Conservation (phyloP, 2,329 filamentous ascomycete species). For the Neobulgaria alba region DNA sequence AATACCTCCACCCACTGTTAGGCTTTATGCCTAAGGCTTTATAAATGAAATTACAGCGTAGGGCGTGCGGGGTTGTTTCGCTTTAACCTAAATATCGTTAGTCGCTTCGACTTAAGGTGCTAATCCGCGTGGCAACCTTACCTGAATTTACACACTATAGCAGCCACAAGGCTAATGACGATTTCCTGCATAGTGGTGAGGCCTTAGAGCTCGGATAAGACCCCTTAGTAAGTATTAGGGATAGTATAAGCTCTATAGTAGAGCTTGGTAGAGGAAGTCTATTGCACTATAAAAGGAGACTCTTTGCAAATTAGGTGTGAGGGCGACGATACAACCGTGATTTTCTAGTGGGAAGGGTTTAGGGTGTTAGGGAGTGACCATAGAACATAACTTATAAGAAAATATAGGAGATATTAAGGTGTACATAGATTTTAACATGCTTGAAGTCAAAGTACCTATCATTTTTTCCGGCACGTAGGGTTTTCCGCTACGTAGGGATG, state of each 20-base stretch:
- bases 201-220: not conserved
- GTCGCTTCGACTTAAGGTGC: not conserved
- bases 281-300: not conserved
- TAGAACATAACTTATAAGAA: not conserved
- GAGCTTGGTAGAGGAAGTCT: not conserved
- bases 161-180: not conserved
- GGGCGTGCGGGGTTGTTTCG: constrained; percentile 1
- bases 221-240: not conserved
- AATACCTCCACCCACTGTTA: too few species aligned
- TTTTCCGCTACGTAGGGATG: too few species aligned
- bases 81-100: not conserved
- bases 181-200: not conserved
- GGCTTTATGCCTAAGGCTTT: constrained; percentile 1
- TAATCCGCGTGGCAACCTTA: not conserved
- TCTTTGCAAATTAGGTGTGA: not conserved
- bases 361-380: not conserved
- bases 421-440: too few species aligned
- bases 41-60: not conserved
- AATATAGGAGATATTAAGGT: not conserved
- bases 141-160: not conserved
- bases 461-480: too few species aligned
- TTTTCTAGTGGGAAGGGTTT: not conserved
- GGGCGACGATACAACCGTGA: not conserved
- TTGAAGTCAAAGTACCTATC: too few species aligned
- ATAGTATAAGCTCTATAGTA: not conserved